Conservation (phyloP, 225 moss, liverwort and hornwort genomes). For the Climacium dendroides region DNA sequence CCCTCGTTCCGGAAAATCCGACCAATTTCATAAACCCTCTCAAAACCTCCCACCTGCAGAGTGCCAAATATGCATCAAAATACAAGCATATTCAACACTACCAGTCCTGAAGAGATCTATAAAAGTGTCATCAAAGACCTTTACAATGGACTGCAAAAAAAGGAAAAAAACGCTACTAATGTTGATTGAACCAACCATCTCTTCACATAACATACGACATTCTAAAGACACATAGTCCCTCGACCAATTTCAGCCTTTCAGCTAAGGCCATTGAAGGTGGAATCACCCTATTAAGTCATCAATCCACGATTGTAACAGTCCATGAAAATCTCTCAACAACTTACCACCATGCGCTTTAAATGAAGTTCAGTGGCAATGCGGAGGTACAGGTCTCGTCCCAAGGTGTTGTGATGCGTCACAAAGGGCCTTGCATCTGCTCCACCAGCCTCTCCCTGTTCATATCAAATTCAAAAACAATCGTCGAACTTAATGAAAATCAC, state of each 20-base stretch:
- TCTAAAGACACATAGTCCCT: background rate
- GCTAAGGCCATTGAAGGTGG: background rate
- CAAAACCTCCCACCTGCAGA: slow-evolving; percentile 95
- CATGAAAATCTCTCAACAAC: background rate
- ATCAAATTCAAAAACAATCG: background rate
- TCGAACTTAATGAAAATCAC: background rate
- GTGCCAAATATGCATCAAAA: background rate
- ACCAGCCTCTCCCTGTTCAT: slow-evolving; percentile 84
- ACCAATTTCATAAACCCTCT: slow-evolving; percentile 94
- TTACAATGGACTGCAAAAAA: background rate
- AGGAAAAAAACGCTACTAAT: background rate
- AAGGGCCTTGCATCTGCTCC: slow-evolving; percentile 99
- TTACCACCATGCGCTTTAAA: slow-evolving; percentile 99
- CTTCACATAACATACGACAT: background rate
- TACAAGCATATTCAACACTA: background rate
- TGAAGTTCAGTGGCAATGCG: slow-evolving; percentile 99
- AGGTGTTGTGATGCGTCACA: slow-evolving; percentile 86
- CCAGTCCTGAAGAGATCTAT: background rate
- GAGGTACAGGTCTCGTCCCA: slow-evolving; percentile 81
- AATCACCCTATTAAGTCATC: background rate
- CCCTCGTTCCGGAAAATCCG: slow-evolving; percentile 97
- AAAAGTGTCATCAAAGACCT: background rate
- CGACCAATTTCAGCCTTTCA: no score
- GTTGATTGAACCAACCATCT: background rate
- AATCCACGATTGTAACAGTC: background rate